Percentiles rank a stretch among this genome's conserved stretches.
phyloP scores from a whole-genome alignment of 169 alveolate genomes.

The Babesia gibsoni region DNA sequence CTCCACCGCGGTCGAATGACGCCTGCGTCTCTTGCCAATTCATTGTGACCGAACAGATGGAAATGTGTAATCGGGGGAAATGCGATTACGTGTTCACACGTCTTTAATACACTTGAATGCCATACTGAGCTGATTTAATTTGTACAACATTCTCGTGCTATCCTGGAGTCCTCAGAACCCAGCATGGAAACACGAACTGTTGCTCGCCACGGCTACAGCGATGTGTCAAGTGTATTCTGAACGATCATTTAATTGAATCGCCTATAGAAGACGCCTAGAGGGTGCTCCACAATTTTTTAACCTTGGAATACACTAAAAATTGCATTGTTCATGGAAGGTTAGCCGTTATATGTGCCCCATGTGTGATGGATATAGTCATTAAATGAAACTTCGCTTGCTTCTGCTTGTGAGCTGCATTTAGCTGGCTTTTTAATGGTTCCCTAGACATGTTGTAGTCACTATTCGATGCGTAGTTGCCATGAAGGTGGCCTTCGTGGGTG shows the following conservation, averaged over 20 bases:
- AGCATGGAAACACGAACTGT: neutral
- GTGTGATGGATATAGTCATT: too few relatives aligned
- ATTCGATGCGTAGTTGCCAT: conserved; percentile 1
- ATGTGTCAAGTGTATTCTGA: neutral
- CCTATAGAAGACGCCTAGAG: neutral
- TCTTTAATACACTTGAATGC: neutral
- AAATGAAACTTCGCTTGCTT: too few relatives aligned
- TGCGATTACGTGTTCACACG: neutral
- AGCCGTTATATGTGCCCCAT: conserved; percentile 31
- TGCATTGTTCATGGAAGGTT: neutral
- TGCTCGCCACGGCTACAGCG: neutral
- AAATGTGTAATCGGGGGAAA: neutral
- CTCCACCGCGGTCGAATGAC: conserved; percentile 1
- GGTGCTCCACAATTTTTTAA: neutral
- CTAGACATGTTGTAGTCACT: neutral
- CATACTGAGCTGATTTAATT: neutral
- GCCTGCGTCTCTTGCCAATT: conserved; percentile 11
- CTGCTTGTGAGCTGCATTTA: too few relatives aligned
- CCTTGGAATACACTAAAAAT: too few relatives aligned
- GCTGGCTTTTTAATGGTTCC: too few relatives aligned
- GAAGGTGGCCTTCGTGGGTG: conserved; percentile 39
- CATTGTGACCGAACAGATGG: neutral
- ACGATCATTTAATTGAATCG: neutral
- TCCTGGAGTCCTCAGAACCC: neutral
- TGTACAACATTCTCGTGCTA: neutral